Base-by-base conservation (phyloP, 176 grass and related monocot species). In the Zoysia pacifica region DNA sequence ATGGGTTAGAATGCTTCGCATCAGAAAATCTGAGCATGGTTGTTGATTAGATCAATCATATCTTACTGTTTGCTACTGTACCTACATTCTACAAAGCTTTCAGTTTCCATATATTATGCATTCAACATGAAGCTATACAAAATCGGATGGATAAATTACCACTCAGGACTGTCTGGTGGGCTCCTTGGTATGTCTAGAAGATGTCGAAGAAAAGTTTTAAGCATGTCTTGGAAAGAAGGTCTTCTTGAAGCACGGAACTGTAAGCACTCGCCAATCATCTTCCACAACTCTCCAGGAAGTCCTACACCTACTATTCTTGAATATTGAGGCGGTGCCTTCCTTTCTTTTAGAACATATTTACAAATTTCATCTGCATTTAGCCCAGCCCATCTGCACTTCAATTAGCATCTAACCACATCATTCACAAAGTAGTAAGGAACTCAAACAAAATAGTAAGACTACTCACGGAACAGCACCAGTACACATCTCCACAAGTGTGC, bases 391-490 rank as follows among this genome's bases (percentile, higher is more conserved):
- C 97, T 99, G 81, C 90, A 99, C 89, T 82, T 83, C 75, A 93
- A 72, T 78, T 46, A 72, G 79, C 67, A 79, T 81, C 67, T 75
- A 85, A 79, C 77, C 75, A 73, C 82, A 74, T 43, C 77, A 86
- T 86, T 81, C 55, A 47, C 39, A 11, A 77, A 78, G 54, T 38
- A 77, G 77, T 75, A 77, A 82, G 77, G 79, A 79, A 69, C 54
- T 79, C 67, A 82, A 87, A 87, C 56, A 75, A 82, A 89, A 74
- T 66, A 86, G 80, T 89, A 67, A 83, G 74, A 50, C 55, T 81
- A 99, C 97, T 91, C 91, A 99, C 97, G 97, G 97, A 55, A 95
- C 86, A 84, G 97, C 93, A 66, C 97, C 97, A 93, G 97, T 99
- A 80, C 97, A 99, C 97, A 99, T 99, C 85, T 99, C 97, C 80